Conservation (phyloP, 768 basidiomycete species). For the Trametes villosa region DNA sequence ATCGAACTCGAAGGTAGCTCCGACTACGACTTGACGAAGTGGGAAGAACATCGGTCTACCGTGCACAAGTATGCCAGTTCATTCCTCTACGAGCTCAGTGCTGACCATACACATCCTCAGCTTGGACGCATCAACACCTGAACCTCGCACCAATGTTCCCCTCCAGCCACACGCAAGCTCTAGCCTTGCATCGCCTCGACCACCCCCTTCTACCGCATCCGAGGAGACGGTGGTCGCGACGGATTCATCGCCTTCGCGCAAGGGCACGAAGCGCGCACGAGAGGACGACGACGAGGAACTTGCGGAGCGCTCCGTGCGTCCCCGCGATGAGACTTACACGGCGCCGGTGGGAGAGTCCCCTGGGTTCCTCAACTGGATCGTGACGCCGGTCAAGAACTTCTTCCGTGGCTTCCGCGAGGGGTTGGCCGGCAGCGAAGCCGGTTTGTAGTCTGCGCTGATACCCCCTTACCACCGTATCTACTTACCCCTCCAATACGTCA, state of each 20-base stretch:
- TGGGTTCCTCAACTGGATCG: slow-evolving; percentile 60
- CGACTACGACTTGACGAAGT: slow-evolving; percentile 64
- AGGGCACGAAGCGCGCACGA: slow-evolving; percentile 53
- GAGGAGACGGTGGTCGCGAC: slow-evolving; percentile 44
- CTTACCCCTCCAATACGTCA: neutral
- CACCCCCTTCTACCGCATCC: slow-evolving; percentile 33
- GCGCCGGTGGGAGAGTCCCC: slow-evolving; percentile 50
- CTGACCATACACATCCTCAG: neutral
- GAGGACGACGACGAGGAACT: slow-evolving; percentile 50
- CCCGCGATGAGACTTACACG: slow-evolving; percentile 51
- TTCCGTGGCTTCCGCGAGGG: slow-evolving; percentile 67
- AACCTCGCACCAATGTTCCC: neutral
- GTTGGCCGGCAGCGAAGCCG: slow-evolving; percentile 18
- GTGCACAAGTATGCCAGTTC: slow-evolving; percentile 43
- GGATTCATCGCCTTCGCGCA: slow-evolving; percentile 31
- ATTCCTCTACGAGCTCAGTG: neutral
- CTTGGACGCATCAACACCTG: neutral
- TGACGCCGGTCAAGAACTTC: slow-evolving; percentile 66
- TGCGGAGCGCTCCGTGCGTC: slow-evolving; percentile 53
- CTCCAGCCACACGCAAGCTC: slow-evolving; percentile 17
- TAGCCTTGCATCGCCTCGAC: slow-evolving; percentile 2
- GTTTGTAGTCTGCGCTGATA: neutral
- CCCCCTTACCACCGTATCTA: neutral
- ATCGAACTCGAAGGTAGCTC: slow-evolving; percentile 51
- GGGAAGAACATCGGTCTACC: slow-evolving; percentile 63